Conservation (phyloP, 2,329 filamentous ascomycete species). For the Sphaerostilbella broomeana region DNA sequence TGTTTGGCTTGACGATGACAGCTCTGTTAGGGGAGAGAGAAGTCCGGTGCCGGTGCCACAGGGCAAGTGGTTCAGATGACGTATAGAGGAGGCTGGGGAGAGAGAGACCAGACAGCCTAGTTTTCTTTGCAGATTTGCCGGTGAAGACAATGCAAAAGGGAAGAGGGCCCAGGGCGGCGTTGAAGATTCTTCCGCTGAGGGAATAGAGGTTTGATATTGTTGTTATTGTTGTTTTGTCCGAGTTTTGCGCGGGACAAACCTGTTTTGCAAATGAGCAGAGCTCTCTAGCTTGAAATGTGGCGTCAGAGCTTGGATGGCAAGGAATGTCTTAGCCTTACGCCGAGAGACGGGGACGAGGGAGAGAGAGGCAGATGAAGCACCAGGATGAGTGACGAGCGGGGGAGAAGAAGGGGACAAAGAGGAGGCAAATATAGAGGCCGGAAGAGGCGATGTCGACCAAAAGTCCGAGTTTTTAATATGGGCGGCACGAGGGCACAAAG, state of each 20-base stretch:
- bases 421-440: background rate
- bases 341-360: conserved; percentile 2
- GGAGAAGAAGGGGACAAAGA: background rate
- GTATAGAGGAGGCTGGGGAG: conserved; percentile 7
- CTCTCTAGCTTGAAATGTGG: conserved; percentile 7
- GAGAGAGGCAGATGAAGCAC: conserved; percentile 5
- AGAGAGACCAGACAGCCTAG: conserved; percentile 2
- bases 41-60: conserved; percentile 8
- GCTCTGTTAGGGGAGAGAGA: background rate
- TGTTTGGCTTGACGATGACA: background rate
- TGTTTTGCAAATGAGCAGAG: conserved; percentile 8
- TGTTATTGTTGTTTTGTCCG: too few relatives aligned
- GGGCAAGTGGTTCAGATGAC: conserved; percentile 7
- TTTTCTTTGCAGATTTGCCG: too few relatives aligned
- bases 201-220: too few relatives aligned
- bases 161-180: too few relatives aligned
- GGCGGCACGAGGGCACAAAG: conserved; percentile 7
- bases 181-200: too few relatives aligned
- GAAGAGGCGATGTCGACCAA: background rate
- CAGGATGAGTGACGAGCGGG: background rate
- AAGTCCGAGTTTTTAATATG: conserved; percentile 7
- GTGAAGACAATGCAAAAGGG: too few relatives aligned
- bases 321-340: background rate
- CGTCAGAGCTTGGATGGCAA: conserved; percentile 5
- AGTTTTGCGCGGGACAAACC: conserved; percentile 9